Conservation (phyloP, 1,139 yeast genomes). For the Yamadazyma sp. region DNA sequence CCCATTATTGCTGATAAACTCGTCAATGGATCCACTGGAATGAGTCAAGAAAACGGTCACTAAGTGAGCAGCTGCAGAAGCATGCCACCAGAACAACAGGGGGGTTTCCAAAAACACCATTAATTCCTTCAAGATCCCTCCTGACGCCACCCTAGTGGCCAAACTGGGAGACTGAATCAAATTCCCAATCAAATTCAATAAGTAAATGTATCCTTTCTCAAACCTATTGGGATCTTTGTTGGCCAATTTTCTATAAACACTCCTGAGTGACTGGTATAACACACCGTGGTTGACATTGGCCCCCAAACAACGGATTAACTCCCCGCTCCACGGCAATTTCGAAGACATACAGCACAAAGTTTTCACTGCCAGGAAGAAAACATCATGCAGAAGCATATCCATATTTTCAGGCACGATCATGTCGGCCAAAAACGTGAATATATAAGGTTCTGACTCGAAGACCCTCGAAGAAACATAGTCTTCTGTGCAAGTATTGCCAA, state of each 20-base stretch:
- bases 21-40: conserved; percentile 48
- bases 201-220: conserved; percentile 46
- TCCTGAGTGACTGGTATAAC: conserved; percentile 69
- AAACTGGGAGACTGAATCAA: conserved; percentile 55
- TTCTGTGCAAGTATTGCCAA: conserved; percentile 49
- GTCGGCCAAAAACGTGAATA: conserved; percentile 70
- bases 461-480: conserved; percentile 63
- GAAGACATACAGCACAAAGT: conserved; percentile 72
- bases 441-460: conserved; percentile 74
- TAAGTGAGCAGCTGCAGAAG: conserved; percentile 67
- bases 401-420: conserved; percentile 60
- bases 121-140: conserved; percentile 72
- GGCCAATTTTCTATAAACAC: conserved; percentile 51
- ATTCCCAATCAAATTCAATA: conserved; percentile 60
- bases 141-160: conserved; percentile 47
- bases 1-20: conserved; percentile 69
- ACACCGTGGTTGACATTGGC: conserved; percentile 89
- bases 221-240: conserved; percentile 25
- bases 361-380: conserved; percentile 61
- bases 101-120: conserved; percentile 59
- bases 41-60: conserved; percentile 54
- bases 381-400: conserved; percentile 46
- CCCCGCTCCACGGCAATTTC: conserved; percentile 72
- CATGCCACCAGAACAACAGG: conserved; percentile 53
- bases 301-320: conserved; percentile 77